These are phyloP conservation scores for Candida suzukii DNA, from an alignment of 805 yeast genomes.

Conservation along the genomic window DNA sequence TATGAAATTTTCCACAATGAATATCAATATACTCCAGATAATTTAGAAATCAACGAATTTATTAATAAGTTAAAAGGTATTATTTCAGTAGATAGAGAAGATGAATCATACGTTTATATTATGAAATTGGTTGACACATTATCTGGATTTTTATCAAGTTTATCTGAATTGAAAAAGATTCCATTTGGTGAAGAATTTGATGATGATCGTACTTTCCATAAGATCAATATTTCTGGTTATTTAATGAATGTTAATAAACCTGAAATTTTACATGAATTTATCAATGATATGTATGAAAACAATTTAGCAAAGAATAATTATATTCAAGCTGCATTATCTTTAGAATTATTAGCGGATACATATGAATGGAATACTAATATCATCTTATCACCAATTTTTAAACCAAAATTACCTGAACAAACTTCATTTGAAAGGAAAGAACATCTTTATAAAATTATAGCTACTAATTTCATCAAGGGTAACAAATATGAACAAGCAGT, in stretches of 20 bases:
- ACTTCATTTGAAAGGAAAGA: slow-evolving; percentile 78
- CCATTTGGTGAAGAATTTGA: slow-evolving; percentile 81
- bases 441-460: slow-evolving; percentile 59
- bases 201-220: slow-evolving; percentile 79
- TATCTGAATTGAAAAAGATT: slow-evolving; percentile 62
- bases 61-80: slow-evolving; percentile 37
- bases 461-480: slow-evolving; percentile 62
- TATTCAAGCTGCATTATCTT: slow-evolving; percentile 78
- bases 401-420: slow-evolving; percentile 75
- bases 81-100: slow-evolving; percentile 53
- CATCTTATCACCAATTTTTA: slow-evolving; percentile 45
- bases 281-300: slow-evolving; percentile 64
- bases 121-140: slow-evolving; percentile 46
- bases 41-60: slow-evolving; percentile 47
- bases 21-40: slow-evolving; percentile 45
- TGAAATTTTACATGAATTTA: slow-evolving; percentile 71
- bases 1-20: slow-evolving; percentile 56
- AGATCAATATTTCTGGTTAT: slow-evolving; percentile 67
- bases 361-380: slow-evolving; percentile 65
- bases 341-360: slow-evolving; percentile 71
- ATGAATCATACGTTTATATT: slow-evolving; percentile 49
- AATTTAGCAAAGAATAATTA: slow-evolving; percentile 53
- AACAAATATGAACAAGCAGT: slow-evolving; percentile 74
- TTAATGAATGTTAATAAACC: slow-evolving; percentile 73
- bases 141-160: slow-evolving; percentile 53